phyloP scores from a whole-genome alignment of 2,329 filamentous ascomycete genomes.

The Penicillium sp. region DNA sequence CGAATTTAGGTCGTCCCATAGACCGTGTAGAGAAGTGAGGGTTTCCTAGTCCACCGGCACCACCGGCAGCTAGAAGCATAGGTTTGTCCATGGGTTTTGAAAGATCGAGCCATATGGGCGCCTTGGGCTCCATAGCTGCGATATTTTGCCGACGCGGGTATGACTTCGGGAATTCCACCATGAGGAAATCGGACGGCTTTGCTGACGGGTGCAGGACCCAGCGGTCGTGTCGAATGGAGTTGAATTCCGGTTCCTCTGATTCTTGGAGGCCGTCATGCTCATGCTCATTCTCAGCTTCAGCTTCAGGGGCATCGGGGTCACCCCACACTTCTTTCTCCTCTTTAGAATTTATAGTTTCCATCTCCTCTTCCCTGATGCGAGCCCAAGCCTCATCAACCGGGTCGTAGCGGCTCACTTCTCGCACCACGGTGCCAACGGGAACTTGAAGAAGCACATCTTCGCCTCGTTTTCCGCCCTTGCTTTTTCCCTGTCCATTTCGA shows the following conservation, averaged over 20 bases:
- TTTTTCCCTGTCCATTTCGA: slow-evolving; percentile 50
- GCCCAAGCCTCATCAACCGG: slow-evolving; percentile 69
- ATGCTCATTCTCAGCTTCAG: slow-evolving; percentile 1
- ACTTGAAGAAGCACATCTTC: slow-evolving; percentile 87
- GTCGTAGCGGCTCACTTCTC: slow-evolving; percentile 77
- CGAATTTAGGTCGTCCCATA: slow-evolving; percentile 78
- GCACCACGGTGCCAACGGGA: slow-evolving; percentile 86
- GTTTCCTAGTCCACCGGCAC: slow-evolving; percentile 87
- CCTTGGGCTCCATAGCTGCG: slow-evolving; percentile 67
- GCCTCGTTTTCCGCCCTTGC: slow-evolving; percentile 69
- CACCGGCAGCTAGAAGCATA: slow-evolving; percentile 82
- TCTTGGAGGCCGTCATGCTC: slow-evolving; percentile 27
- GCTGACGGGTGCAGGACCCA: slow-evolving; percentile 87
- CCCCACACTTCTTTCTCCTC: slow-evolving; percentile 24
- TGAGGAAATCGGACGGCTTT: slow-evolving; percentile 67
- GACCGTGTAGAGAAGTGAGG: slow-evolving; percentile 83
- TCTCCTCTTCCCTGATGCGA: slow-evolving; percentile 15
- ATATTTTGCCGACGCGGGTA: slow-evolving; percentile 59
- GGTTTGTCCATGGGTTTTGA: slow-evolving; percentile 77
- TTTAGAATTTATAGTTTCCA: slow-evolving; percentile 58
- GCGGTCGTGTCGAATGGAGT: slow-evolving; percentile 61
- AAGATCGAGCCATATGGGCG: slow-evolving; percentile 72
- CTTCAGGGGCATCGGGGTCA: slow-evolving; percentile 4
- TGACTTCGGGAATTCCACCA: slow-evolving; percentile 59
- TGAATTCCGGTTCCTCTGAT: slow-evolving; percentile 44